Conservation (phyloP, 148 eudicot species). For the Vaccinium myrtillus region DNA sequence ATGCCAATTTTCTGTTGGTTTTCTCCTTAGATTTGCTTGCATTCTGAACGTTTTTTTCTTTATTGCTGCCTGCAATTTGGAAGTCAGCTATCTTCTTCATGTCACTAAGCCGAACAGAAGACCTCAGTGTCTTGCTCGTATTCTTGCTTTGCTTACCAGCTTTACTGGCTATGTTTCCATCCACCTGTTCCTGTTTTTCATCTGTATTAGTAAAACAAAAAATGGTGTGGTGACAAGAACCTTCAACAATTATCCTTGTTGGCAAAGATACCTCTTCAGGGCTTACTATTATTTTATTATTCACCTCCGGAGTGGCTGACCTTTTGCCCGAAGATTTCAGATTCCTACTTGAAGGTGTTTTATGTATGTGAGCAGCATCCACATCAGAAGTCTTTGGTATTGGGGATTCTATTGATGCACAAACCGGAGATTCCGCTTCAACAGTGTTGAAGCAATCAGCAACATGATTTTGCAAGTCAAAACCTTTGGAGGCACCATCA, state of each 20-base stretch:
- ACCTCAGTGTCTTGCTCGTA: background rate
- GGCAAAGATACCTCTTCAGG: too few species aligned
- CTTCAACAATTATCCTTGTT: too few species aligned
- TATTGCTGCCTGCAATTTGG: background rate
- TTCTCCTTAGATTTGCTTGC: conserved; percentile 14
- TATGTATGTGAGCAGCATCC: background rate
- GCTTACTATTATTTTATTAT: background rate
- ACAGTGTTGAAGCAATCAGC: background rate
- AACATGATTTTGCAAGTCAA: background rate
- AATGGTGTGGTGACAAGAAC: background rate
- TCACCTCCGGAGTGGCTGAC: background rate
- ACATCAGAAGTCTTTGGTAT: background rate
- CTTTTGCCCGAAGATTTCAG: background rate
- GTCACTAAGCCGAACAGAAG: conserved; percentile 1
- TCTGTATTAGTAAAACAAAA: background rate
- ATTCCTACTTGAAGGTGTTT: background rate
- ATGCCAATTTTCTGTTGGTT: conserved; percentile 28
- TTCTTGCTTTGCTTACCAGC: conserved; percentile 12
- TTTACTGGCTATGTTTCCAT: background rate
- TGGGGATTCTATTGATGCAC: background rate
- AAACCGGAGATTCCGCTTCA: background rate
- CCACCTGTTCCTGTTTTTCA: background rate
- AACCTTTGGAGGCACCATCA: background rate
- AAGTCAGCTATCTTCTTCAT: conserved; percentile 9
- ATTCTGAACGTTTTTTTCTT: conserved; percentile 9